phyloP scores from a whole-genome alignment of 176 grass and related monocot genomes.

The Miscanthus lutarioriparius region DNA sequence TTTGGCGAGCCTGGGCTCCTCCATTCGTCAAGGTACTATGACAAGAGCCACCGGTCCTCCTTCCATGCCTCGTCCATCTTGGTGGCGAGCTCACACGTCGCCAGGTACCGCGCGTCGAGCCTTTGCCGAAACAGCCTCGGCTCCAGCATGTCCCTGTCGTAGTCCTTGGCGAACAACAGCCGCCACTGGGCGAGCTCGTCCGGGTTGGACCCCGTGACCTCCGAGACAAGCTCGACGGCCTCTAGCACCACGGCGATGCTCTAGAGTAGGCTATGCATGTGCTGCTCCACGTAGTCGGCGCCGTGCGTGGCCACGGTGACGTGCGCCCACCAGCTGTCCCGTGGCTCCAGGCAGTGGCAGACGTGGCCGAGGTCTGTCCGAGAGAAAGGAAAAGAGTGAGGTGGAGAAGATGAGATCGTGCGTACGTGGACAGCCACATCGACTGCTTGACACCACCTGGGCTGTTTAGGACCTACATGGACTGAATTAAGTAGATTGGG shows the following conservation, averaged over 20 bases:
- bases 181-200: slow-evolving; percentile 46
- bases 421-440: too few species aligned
- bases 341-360: slow-evolving; percentile 64
- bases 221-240: slow-evolving; percentile 57
- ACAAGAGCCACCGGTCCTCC: slow-evolving; percentile 79
- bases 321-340: slow-evolving; percentile 68
- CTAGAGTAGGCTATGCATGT: slow-evolving; percentile 77
- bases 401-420: too few species aligned
- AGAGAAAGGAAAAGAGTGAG: too few species aligned
- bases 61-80: slow-evolving; percentile 69
- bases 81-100: slow-evolving; percentile 44
- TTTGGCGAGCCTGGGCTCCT: slow-evolving; percentile 9
- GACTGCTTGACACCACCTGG: too few species aligned
- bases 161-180: slow-evolving; percentile 55
- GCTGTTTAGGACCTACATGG: too few species aligned
- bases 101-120: slow-evolving; percentile 54
- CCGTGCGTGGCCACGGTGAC: slow-evolving; percentile 44
- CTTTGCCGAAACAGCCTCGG: slow-evolving; percentile 58
- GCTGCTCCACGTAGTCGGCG: slow-evolving; percentile 66
- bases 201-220: slow-evolving; percentile 36
- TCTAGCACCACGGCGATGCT: slow-evolving; percentile 76
- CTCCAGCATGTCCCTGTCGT: slow-evolving; percentile 66
- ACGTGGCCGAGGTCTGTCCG: slow-evolving; percentile 28
- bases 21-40: slow-evolving; percentile 53
- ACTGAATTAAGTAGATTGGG: too few species aligned